Base-by-base conservation (phyloP, 495 filamentous ascomycete genomes). In the Talaromyces thailandensis region DNA sequence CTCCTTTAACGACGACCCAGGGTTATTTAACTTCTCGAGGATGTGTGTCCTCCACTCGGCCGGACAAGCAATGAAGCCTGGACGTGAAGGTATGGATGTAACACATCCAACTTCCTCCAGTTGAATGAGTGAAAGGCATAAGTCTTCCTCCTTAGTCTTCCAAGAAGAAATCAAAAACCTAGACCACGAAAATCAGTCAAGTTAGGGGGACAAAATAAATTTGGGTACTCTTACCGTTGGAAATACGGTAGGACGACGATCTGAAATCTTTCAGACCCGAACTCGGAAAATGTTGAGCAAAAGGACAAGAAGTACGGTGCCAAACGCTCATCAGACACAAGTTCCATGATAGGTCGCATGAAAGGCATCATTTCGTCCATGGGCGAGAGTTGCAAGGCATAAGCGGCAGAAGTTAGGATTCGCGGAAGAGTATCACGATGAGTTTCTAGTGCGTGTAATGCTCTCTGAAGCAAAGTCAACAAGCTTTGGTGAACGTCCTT, bases 241-340 rank as follows among this genome's bases (percentile, higher is more conserved):
- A 98, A 90, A 65, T 90, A 84, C 56, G 90, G 90, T 12, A 91
- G 76, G 11, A 95, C 75, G 11, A 96, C 78, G 58, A 82, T 82
- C 50, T 86, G 79, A 70, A 98, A 98, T 48, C 90, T 81, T 60
- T 93, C 88, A 9, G 79, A 68, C 50, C 89, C 86, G 61, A 92
- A 75, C 45, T 90, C 82, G 0, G 88, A 83, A 64, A 93, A 85
- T 32, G 90, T 87, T 14, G 86, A 86, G 70, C 89, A 97, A 68
- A 96, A 97, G 5, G 84, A 79, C 53, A 97, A 76, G 71, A 98
- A 98, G 37, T 85, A 83, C 58, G 70, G 70, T 63, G 85, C 83
- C 58, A 89, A 78, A 2, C 75, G 78, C 21, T 86, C 85, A 53
- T 78, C 82, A 6, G 84, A 84, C 62, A 93, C 77, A n/a, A 74